Evolutionary conservation across 2,329 filamentous ascomycete genomes (phyloP).

Genomic region (Fusarium secorum): DNA sequence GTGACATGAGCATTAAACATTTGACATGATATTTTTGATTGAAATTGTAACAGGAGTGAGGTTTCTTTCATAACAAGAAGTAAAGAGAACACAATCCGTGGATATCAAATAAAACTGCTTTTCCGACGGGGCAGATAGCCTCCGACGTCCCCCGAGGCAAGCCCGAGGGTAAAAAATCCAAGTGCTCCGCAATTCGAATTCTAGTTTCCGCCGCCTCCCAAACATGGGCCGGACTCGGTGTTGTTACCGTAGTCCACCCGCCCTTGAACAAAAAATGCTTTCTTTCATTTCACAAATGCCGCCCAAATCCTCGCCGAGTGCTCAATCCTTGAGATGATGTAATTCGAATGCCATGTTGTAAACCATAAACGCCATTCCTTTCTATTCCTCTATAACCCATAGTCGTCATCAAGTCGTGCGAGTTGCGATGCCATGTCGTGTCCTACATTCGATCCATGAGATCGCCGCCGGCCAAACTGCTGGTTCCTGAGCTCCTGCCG

Average conservation of each 20-base stretch:
- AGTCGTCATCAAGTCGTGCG: slow-evolving; percentile 50
- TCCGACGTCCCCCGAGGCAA: slow-evolving; percentile 40
- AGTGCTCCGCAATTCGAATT: slow-evolving; percentile 43
- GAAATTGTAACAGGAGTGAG: slow-evolving; percentile 39
- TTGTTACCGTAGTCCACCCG: slow-evolving; percentile 15
- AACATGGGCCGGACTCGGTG: slow-evolving; percentile 14
- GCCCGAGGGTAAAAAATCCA: slow-evolving; percentile 44
- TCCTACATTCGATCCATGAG: slow-evolving; percentile 64
- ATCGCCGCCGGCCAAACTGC: slow-evolving; percentile 78
- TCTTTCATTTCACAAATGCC: slow-evolving; percentile 38
- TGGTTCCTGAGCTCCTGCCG: slow-evolving; percentile 78
- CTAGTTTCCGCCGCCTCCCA: slow-evolving; percentile 39
- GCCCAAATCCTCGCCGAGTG: slow-evolving; percentile 38
- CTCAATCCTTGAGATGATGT: slow-evolving; percentile 37
- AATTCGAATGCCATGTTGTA: slow-evolving; percentile 41
- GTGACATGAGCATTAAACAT: slow-evolving; percentile 12
- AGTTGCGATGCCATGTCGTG: slow-evolving; percentile 38
- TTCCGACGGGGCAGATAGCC: slow-evolving; percentile 34
- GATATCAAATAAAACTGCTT: slow-evolving; percentile 38
- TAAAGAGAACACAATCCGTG: slow-evolving; percentile 19
- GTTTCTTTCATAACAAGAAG: slow-evolving; percentile 35
- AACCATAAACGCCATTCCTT: slow-evolving; percentile 50
- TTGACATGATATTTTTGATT: slow-evolving; percentile 28
- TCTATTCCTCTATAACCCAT: slow-evolving; percentile 52
- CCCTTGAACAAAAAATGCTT: slow-evolving; percentile 34